These are phyloP conservation scores for Cryomyces antarcticus DNA, from an alignment of 495 filamentous ascomycete genomes.

Conservation along the genomic window DNA sequence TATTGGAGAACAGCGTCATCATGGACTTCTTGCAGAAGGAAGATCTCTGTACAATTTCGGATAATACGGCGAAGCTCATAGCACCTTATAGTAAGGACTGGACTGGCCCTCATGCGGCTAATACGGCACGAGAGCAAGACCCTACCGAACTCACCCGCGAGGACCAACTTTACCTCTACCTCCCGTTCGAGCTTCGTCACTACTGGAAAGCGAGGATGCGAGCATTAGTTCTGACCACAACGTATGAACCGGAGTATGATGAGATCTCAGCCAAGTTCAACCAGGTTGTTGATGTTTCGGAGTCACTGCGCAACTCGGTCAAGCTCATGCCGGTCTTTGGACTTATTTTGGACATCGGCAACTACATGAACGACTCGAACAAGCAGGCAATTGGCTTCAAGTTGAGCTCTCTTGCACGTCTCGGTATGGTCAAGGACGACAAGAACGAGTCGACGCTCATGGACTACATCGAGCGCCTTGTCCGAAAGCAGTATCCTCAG, in stretches of 20 bases:
- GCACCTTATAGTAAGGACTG: constrained; percentile 91
- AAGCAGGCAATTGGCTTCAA: constrained; percentile 98
- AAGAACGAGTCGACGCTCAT: constrained; percentile 95
- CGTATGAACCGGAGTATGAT: constrained; percentile 77
- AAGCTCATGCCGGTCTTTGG: constrained; percentile 89
- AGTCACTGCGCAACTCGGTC: constrained; percentile 75
- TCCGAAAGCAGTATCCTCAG: constrained; percentile 86
- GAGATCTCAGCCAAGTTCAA: constrained; percentile 65
- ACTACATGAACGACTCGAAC: constrained; percentile 98
- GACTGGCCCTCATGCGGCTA: constrained; percentile 72
- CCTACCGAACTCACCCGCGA: constrained; percentile 76
- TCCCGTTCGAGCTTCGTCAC: constrained; percentile 86
- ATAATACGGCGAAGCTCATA: constrained; percentile 77
- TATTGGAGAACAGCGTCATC: constrained; percentile 81
- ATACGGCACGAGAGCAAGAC: constrained; percentile 66
- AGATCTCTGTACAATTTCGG: constrained; percentile 76
- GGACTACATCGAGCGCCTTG: constrained; percentile 92
- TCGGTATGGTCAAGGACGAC: constrained; percentile 97
- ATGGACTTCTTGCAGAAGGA: constrained; percentile 94
- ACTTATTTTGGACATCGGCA: constrained; percentile 90
- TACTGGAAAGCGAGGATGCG: constrained; percentile 98
- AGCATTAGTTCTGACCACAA: constrained; percentile 67
- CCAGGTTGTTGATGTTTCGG: constrained; percentile 66
- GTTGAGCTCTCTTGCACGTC: constrained; percentile 75
- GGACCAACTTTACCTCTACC: constrained; percentile 86